Conservation (phyloP, 805 yeast genomes). For the Komagataella kurtzmanii region DNA sequence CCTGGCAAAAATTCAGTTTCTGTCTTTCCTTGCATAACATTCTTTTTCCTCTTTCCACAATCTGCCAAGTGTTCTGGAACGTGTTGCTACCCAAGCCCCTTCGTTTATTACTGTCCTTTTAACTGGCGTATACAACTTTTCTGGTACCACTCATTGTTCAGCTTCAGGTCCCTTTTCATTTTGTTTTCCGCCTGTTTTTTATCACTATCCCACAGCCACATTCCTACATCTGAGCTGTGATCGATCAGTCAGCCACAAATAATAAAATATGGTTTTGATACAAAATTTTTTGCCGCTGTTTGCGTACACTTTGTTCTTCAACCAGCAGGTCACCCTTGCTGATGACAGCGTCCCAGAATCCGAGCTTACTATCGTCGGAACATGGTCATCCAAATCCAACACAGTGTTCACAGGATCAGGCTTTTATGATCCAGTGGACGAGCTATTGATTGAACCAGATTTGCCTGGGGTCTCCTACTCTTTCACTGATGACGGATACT, state of each 20-base stretch:
- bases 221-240: not conserved
- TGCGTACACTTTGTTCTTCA: not conserved
- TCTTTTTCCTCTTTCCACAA: not conserved
- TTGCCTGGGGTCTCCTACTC: conserved; percentile 90
- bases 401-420: conserved; percentile 95
- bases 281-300: not conserved
- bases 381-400: conserved; percentile 92
- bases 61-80: not conserved
- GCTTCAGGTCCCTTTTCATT: not conserved
- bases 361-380: conserved; percentile 43
- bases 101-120: not conserved
- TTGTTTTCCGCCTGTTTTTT: not conserved
- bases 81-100: not conserved
- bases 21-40: not conserved
- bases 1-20: not conserved
- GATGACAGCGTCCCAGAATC: conserved; percentile 1
- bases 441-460: conserved; percentile 86
- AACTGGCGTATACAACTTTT: not conserved
- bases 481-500: conserved; percentile 85
- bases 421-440: conserved; percentile 93
- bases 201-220: not conserved
- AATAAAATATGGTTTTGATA: not conserved
- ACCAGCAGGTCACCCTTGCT: not conserved
- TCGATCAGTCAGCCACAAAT: not conserved
- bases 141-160: not conserved